phyloP scores from a whole-genome alignment of 2,329 filamentous ascomycete species.

The Fusarium sp. region DNA sequence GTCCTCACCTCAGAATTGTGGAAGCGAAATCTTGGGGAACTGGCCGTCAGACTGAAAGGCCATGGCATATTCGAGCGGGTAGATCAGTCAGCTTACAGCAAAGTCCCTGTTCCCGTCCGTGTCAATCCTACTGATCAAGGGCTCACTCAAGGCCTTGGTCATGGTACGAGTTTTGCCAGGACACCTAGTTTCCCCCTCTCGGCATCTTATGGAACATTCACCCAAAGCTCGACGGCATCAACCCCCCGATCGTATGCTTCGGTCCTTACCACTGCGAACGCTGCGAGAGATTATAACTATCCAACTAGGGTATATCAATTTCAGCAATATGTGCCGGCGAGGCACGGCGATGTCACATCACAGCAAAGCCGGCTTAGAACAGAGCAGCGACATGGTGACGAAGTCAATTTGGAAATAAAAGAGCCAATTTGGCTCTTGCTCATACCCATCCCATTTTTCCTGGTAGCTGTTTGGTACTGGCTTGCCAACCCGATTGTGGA shows the following conservation, averaged over 20 bases:
- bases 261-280: background rate
- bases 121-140: too few relatives aligned
- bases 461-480: background rate
- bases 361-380: background rate
- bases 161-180: background rate
- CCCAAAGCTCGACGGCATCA: background rate
- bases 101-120: background rate
- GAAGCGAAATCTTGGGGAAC: background rate
- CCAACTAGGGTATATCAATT: background rate
- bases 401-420: background rate
- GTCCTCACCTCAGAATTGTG: background rate
- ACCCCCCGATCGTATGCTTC: background rate
- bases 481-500: rapidly evolving
- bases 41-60: background rate
- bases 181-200: background rate
- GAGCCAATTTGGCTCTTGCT: rapidly evolving
- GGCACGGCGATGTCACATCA: rapidly evolving
- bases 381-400: background rate
- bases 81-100: background rate
- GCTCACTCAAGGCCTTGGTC: background rate
- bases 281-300: background rate
- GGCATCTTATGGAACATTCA: background rate
- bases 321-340: background rate
- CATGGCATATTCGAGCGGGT: background rate
- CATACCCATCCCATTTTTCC: background rate